Evolutionary conservation across 768 basidiomycete genomes (phyloP).

Genomic region (Psilocybe sp.): DNA sequence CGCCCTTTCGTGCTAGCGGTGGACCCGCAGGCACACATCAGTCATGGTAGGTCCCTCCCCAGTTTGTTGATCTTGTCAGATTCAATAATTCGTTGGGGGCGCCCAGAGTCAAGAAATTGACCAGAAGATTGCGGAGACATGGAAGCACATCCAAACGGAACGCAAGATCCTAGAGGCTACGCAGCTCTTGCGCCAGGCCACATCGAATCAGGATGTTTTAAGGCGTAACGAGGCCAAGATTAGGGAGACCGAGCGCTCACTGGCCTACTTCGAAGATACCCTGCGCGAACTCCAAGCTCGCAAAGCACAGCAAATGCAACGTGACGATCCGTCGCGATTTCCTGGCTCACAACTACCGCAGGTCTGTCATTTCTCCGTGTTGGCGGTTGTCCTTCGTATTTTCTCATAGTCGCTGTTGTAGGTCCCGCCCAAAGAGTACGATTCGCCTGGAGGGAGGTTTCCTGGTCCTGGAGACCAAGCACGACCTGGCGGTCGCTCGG

Average conservation of each 20-base stretch:
- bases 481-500: slow-evolving; percentile 29
- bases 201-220: slow-evolving; percentile 83
- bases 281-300: slow-evolving; percentile 79
- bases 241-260: slow-evolving; percentile 77
- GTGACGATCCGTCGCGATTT: slow-evolving; percentile 53
- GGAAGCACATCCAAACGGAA: slow-evolving; percentile 88
- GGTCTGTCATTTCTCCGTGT: slow-evolving; percentile 24
- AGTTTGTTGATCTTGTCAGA: slow-evolving; percentile 16
- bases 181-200: slow-evolving; percentile 75
- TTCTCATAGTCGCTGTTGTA: slow-evolving; percentile 10
- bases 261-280: slow-evolving; percentile 86
- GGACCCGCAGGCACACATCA: slow-evolving; percentile 16
- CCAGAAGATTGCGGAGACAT: slow-evolving; percentile 91
- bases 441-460: slow-evolving; percentile 33
- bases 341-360: slow-evolving; percentile 41
- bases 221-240: slow-evolving; percentile 81
- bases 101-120: slow-evolving; percentile 67
- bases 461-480: slow-evolving; percentile 38
- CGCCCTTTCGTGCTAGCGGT: slow-evolving; percentile 23
- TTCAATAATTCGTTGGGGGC: slow-evolving; percentile 10
- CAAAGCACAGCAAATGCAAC: slow-evolving; percentile 62
- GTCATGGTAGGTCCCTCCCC: slow-evolving; percentile 21
- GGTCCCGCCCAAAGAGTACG: slow-evolving; percentile 54
- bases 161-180: slow-evolving; percentile 89
- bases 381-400: not conserved